Conservation (phyloP, 208 protist genomes). For the Trypanosoma caninum region DNA sequence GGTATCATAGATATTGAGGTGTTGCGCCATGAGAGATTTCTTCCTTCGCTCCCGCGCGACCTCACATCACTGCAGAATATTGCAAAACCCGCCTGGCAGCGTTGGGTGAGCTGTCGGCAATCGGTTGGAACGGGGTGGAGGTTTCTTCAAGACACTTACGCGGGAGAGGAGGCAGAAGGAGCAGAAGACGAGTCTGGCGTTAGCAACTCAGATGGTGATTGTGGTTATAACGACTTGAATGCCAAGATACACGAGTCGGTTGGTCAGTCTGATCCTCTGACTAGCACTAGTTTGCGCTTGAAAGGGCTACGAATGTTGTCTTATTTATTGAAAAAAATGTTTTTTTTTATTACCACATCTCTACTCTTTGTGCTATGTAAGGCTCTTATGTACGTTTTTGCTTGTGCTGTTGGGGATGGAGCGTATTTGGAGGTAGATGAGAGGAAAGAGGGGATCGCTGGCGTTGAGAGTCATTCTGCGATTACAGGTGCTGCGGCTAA, state of each 20-base stretch:
- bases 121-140: slow-evolving; percentile 57
- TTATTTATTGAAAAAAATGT: slow-evolving; percentile 22
- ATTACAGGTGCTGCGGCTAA: too few relatives aligned
- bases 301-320: slow-evolving; percentile 42
- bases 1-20: slow-evolving; percentile 50
- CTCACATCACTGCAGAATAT: slow-evolving; percentile 39
- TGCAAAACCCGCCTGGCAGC: slow-evolving; percentile 40
- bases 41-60: slow-evolving; percentile 50
- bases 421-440: slow-evolving; percentile 28
- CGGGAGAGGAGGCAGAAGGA: slow-evolving; percentile 12
- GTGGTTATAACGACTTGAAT: too few relatives aligned
- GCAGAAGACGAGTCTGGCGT: too few relatives aligned
- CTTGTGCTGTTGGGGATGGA: slow-evolving; percentile 24
- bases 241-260: too few relatives aligned
- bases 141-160: not conserved
- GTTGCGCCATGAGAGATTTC: slow-evolving; percentile 54
- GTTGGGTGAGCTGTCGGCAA: slow-evolving; percentile 48
- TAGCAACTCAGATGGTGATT: too few relatives aligned
- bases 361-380: slow-evolving; percentile 29
- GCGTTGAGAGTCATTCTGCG: too few relatives aligned
- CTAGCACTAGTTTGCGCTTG: too few relatives aligned
- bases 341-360: slow-evolving; percentile 34
- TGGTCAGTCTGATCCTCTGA: too few relatives aligned
- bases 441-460: slow-evolving; percentile 22
- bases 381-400: slow-evolving; percentile 47